Conservation (phyloP, 805 yeast genomes). For the Ogataea siamensis region DNA sequence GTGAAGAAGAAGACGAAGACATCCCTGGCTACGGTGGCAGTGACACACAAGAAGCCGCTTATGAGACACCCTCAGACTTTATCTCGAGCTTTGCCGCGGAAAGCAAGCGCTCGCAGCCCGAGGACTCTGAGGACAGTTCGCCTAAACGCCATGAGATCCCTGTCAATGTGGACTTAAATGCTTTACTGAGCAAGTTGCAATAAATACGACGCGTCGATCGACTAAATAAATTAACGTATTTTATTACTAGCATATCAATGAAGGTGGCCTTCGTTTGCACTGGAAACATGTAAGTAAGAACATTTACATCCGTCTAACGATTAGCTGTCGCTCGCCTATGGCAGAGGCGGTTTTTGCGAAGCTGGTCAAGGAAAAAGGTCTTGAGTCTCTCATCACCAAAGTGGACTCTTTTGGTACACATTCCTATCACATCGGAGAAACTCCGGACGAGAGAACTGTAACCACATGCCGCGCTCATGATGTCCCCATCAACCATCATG, state of each 20-base stretch:
- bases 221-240: conserved; percentile 1
- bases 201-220: conserved; percentile 18
- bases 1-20: conserved; percentile 10
- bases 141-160: conserved; percentile 12
- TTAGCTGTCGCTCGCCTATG: conserved; percentile 93
- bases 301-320: conserved; percentile 6
- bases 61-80: conserved; percentile 6
- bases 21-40: conserved; percentile 8
- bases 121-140: not conserved
- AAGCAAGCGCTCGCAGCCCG: conserved; percentile 6
- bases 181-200: conserved; percentile 21
- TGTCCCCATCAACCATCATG: conserved; percentile 70
- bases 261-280: conserved; percentile 84
- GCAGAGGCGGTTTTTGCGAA: conserved; percentile 89
- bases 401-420: conserved; percentile 91
- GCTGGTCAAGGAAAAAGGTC: conserved; percentile 52
- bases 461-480: conserved; percentile 67
- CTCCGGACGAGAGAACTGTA: conserved; percentile 74
- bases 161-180: conserved; percentile 21
- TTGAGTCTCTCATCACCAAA: conserved; percentile 40
- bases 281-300: conserved; percentile 78
- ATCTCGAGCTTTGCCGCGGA: conserved; percentile 4
- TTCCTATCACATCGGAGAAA: conserved; percentile 78
- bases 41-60: conserved; percentile 6
- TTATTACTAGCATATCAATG: conserved; percentile 9